phyloP scores from a whole-genome alignment of 1,284 basidiomycete genomes.

The Bjerkandera adusta region DNA sequence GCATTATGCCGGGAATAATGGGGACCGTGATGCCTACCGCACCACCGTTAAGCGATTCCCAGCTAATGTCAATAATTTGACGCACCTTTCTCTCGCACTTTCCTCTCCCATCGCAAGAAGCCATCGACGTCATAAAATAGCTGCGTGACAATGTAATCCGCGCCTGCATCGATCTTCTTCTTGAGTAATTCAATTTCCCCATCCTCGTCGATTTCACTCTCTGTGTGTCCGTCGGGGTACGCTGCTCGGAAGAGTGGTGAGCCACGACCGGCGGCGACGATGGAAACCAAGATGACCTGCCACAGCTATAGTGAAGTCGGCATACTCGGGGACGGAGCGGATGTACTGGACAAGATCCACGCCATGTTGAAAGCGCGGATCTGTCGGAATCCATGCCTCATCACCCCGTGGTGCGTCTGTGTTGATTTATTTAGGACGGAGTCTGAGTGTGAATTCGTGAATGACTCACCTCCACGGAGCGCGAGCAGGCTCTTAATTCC shows the following conservation, averaged over 20 bases:
- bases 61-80: conserved; percentile 14
- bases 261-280: conserved; percentile 18
- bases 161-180: conserved; percentile 92
- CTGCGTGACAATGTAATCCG: conserved; percentile 96
- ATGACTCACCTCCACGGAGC: conserved; percentile 73
- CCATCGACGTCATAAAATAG: conserved; percentile 94
- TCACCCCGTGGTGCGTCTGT: conserved; percentile 93
- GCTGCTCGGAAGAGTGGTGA: conserved; percentile 42
- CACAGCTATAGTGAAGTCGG: conserved; percentile 90
- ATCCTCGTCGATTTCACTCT: conserved; percentile 60
- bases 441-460: conserved; percentile 1
- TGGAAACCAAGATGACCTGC: conserved; percentile 51
- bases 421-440: conserved; percentile 10
- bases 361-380: conserved; percentile 85
- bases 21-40: conserved; percentile 81
- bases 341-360: conserved; percentile 93
- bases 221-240: conserved; percentile 92
- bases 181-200: conserved; percentile 80
- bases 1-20: conserved; percentile 97
- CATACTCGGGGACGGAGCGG: conserved; percentile 74
- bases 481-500: conserved; percentile 94
- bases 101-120: conserved; percentile 78
- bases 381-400: conserved; percentile 89
- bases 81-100: conserved; percentile 71
- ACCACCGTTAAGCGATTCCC: conserved; percentile 3